Evolutionary conservation across 1,284 basidiomycete species (phyloP).

Genomic region (Boletus sp.): DNA sequence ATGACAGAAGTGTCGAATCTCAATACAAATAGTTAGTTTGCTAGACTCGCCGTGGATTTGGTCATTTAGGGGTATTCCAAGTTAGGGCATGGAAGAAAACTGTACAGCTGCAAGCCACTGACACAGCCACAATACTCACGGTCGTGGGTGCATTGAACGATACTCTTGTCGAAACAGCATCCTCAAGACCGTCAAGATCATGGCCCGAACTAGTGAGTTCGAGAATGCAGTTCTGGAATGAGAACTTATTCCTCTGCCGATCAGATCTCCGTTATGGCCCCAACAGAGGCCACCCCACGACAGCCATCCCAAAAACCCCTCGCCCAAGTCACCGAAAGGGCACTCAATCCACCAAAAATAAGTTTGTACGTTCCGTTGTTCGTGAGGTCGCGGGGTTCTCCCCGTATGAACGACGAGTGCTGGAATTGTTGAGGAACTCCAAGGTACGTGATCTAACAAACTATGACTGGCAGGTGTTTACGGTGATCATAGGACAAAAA

Average conservation of each 20-base stretch:
- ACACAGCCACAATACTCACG: constrained; percentile 27
- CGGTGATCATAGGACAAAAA: constrained; percentile 81
- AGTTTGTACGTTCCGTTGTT: constrained; percentile 87
- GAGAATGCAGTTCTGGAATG: neutral
- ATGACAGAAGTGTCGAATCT: constrained; percentile 24
- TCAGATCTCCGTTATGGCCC: constrained; percentile 86
- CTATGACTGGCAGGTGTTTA: neutral
- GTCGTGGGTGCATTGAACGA: constrained; percentile 20
- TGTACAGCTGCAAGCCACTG: constrained; percentile 41
- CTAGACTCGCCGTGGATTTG: neutral
- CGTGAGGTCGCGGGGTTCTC: constrained; percentile 98
- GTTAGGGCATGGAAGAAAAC: constrained; percentile 28
- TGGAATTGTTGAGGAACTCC: constrained; percentile 99
- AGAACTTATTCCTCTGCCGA: constrained; percentile 8
- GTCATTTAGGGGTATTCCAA: constrained; percentile 19
- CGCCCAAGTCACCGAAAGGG: constrained; percentile 95
- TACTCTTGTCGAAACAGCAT: constrained; percentile 34
- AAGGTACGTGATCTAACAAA: constrained; percentile 58
- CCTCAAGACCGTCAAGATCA: constrained; percentile 59
- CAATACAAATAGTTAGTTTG: constrained; percentile 12
- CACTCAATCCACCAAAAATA: constrained; percentile 77
- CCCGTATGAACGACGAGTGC: constrained; percentile 96
- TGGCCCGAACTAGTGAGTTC: constrained; percentile 68
- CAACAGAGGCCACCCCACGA: constrained; percentile 94
- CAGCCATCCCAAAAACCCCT: constrained; percentile 72